A percentile compares a stretch with the other conserved stretches of the same genome.
phyloP scores from a whole-genome alignment of 108 stramenopile species.

The Skeletonema marinoi region DNA sequence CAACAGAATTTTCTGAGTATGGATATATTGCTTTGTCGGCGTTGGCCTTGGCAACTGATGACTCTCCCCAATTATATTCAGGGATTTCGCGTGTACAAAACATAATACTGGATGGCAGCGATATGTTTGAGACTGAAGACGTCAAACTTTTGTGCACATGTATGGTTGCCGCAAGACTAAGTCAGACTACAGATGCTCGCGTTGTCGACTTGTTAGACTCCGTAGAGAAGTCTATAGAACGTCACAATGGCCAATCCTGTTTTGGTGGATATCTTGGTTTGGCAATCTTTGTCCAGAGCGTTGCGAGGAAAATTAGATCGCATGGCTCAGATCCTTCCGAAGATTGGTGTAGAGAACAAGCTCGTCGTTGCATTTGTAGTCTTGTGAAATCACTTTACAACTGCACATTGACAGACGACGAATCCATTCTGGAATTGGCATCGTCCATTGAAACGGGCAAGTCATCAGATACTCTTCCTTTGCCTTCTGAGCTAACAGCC shows the following conservation, averaged over 20 bases:
- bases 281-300: constrained; percentile 53
- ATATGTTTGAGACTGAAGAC: constrained; percentile 40
- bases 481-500: background rate
- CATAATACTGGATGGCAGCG: constrained; percentile 21
- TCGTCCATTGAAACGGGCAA: constrained; percentile 42
- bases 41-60: constrained; percentile 22
- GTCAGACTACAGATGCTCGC: constrained; percentile 38
- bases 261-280: constrained; percentile 67
- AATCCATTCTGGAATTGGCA: constrained; percentile 28
- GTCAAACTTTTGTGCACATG: constrained; percentile 26
- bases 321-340: background rate
- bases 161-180: constrained; percentile 31
- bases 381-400: background rate
- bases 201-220: constrained; percentile 45
- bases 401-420: background rate
- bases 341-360: background rate
- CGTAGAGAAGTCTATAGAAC: constrained; percentile 49
- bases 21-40: constrained; percentile 24
- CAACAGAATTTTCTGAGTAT: constrained; percentile 12
- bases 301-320: background rate
- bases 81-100: constrained; percentile 16
- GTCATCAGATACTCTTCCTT: constrained; percentile 28
- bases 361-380: background rate
- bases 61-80: constrained; percentile 1
- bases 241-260: constrained; percentile 35